These are phyloP conservation scores for Fonsecaea nubica DNA, from an alignment of 2,329 filamentous ascomycete genomes.

Conservation along the genomic window DNA sequence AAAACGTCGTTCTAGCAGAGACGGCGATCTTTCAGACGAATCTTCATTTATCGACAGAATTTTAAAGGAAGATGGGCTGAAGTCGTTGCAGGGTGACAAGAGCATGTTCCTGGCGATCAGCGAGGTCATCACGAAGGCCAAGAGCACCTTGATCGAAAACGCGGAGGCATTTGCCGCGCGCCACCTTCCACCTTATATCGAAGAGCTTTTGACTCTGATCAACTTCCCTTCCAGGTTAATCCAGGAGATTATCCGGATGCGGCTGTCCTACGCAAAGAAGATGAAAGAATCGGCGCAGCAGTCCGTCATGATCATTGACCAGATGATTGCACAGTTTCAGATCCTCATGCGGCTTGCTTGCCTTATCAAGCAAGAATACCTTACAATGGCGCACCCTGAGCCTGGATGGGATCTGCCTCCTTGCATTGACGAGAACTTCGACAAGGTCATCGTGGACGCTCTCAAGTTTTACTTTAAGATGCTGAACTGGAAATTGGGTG, in stretches of 20 bases:
- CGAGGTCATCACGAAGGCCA: conserved; percentile 89
- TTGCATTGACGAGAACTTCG: conserved; percentile 96
- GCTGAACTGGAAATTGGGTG: conserved; percentile 95
- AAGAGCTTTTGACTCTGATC: conserved; percentile 92
- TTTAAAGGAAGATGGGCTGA: conserved; percentile 92
- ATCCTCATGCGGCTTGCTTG: conserved; percentile 90
- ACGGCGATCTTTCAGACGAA: conserved; percentile 81
- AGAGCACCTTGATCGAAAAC: conserved; percentile 86
- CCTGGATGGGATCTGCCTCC: conserved; percentile 94
- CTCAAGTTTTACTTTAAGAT: conserved; percentile 99
- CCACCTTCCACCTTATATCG: conserved; percentile 93
- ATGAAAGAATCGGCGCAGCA: conserved; percentile 95
- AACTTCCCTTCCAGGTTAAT: conserved; percentile 96
- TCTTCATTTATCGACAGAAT: conserved; percentile 92
- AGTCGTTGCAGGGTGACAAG: conserved; percentile 80
- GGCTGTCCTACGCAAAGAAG: conserved; percentile 87
- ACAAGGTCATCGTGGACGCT: conserved; percentile 87
- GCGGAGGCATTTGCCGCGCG: conserved; percentile 83
- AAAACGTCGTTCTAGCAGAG: conserved; percentile 70
- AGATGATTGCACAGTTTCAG: conserved; percentile 97
- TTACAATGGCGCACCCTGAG: conserved; percentile 81
- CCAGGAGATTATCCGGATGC: conserved; percentile 92
- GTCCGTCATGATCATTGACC: conserved; percentile 91
- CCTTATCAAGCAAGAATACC: conserved; percentile 87
- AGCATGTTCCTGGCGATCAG: conserved; percentile 87